Conservation (phyloP, 176 grass and related monocot species). For the Paspalum vaginatum region DNA sequence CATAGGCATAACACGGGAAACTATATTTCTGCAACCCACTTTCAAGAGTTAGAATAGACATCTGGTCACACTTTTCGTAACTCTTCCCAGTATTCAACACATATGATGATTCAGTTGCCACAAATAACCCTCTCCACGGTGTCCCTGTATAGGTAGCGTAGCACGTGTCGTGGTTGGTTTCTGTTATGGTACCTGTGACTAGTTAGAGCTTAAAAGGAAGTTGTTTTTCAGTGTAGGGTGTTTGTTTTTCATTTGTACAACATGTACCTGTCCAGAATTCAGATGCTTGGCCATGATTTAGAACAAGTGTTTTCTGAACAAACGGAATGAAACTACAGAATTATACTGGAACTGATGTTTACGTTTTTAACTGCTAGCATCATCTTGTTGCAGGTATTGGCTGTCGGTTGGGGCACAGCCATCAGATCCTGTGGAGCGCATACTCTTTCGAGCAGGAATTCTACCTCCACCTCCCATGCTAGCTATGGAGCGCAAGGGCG, state of each 20-base stretch:
- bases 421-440: slow-evolving; percentile 72
- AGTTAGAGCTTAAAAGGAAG: too few relatives aligned
- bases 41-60: background rate
- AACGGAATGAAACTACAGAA: background rate
- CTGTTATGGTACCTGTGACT: background rate
- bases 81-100: background rate
- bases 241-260: background rate
- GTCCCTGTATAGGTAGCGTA: background rate
- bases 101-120: background rate
- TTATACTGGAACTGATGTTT: background rate
- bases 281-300: background rate
- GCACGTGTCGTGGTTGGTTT: background rate
- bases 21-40: background rate
- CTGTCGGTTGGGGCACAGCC: slow-evolving; percentile 83
- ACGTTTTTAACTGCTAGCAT: background rate
- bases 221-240: background rate
- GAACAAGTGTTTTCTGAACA: background rate
- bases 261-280: background rate
- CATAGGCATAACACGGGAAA: background rate
- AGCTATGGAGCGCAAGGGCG: slow-evolving; percentile 69
- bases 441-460: slow-evolving; percentile 69
- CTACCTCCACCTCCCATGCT: slow-evolving; percentile 72
- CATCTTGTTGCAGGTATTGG: slow-evolving; percentile 59
- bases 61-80: background rate
- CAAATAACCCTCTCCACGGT: background rate